phyloP scores from a whole-genome alignment of 352 stramenopile genomes.

The Blastocystis sp. region DNA sequence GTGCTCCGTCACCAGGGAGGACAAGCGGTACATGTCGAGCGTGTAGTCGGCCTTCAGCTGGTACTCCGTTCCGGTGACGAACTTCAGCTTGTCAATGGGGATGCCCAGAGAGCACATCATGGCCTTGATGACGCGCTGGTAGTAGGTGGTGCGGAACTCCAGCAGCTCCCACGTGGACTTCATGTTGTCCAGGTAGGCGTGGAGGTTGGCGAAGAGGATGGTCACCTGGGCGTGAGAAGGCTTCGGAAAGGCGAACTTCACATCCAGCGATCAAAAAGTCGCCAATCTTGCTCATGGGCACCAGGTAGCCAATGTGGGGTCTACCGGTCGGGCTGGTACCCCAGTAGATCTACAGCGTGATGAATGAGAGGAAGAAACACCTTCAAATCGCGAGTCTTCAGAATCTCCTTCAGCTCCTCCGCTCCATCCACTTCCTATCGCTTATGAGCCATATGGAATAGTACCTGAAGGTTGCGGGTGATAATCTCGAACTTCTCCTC shows the following conservation, averaged over 20 bases:
- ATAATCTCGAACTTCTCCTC: conserved; percentile 69
- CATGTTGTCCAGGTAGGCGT: conserved; percentile 68
- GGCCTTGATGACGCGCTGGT: conserved; percentile 59
- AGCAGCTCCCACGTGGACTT: conserved; percentile 66
- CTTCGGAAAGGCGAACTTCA: background rate
- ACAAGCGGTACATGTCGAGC: conserved; percentile 61
- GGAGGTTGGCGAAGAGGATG: conserved; percentile 63
- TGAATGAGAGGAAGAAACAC: background rate
- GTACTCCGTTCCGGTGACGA: conserved; percentile 62
- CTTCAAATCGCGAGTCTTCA: conserved; percentile 67
- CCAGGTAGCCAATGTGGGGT: conserved; percentile 68
- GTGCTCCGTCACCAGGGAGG: conserved; percentile 56
- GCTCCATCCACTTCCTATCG: conserved; percentile 57
- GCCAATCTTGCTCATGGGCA: conserved; percentile 68
- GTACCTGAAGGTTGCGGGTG: conserved; percentile 45
- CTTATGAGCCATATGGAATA: background rate
- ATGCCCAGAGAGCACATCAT: conserved; percentile 65
- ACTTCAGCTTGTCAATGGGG: conserved; percentile 67
- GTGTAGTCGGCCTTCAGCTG: conserved; percentile 59
- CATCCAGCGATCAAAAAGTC: conserved; percentile 68
- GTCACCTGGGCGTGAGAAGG: background rate
- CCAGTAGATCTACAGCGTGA: conserved; percentile 43
- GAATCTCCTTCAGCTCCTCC: conserved; percentile 60
- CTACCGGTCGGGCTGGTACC: conserved; percentile 60
- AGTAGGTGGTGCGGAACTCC: conserved; percentile 46